A percentile compares a stretch with the other conserved stretches of the same genome.
Conservation (phyloP, 495 filamentous ascomycete genomes). For the Hypoxylon perforatum region DNA sequence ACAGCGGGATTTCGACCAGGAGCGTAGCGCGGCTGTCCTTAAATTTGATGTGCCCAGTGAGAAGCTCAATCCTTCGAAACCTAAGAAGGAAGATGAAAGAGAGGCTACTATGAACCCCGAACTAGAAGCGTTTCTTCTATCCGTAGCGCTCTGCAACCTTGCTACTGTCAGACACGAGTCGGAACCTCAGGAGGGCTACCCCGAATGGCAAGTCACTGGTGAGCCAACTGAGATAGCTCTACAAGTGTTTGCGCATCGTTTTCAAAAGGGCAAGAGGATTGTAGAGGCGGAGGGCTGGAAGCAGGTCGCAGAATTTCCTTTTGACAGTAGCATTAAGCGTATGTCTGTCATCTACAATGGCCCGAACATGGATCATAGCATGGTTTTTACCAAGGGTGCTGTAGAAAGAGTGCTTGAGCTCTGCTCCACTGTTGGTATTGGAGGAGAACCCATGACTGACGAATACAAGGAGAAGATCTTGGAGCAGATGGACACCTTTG, state of each 20-base stretch:
- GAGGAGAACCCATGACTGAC: constrained; percentile 64
- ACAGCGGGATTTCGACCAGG: constrained; percentile 60
- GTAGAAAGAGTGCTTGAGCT: constrained; percentile 82
- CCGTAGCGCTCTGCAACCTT: constrained; percentile 82
- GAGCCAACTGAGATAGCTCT: constrained; percentile 88
- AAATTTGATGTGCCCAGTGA: constrained; percentile 65
- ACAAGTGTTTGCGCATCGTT: constrained; percentile 80
- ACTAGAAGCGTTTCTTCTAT: constrained; percentile 72
- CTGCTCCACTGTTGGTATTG: constrained; percentile 69
- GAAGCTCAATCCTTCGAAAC: constrained; percentile 46
- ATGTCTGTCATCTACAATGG: constrained; percentile 80
- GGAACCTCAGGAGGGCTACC: constrained; percentile 45
- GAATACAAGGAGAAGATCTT: constrained; percentile 69
- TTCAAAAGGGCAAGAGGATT: constrained; percentile 67
- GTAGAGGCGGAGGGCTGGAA: constrained; percentile 67
- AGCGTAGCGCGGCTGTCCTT: constrained; percentile 63
- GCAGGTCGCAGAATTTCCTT: constrained; percentile 79
- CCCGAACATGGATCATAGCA: constrained; percentile 48
- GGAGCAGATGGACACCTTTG: constrained; percentile 73
- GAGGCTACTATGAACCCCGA: constrained; percentile 56
- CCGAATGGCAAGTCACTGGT: constrained; percentile 76
- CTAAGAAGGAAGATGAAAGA: constrained; percentile 41
- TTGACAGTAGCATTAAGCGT: constrained; percentile 83
- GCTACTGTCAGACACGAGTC: constrained; percentile 70
- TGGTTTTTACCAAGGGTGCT: constrained; percentile 83